Percentiles rank a stretch among this genome's conserved stretches.
Evolutionary conservation across 2,329 filamentous ascomycete genomes (phyloP).

Genomic region (Myriosclerotinia duriaeana): DNA sequence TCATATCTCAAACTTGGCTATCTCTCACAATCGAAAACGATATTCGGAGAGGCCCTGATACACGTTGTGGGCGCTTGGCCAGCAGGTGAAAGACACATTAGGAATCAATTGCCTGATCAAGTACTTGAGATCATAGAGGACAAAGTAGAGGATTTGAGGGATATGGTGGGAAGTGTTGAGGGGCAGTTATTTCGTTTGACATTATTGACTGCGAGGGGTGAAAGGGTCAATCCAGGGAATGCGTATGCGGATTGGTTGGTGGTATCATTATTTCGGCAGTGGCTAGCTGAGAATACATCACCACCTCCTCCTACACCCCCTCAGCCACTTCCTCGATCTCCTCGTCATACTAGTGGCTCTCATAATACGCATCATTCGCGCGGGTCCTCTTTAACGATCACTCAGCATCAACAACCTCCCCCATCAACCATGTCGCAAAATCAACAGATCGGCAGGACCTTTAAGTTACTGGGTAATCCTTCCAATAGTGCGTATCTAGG

Average conservation of each 20-base stretch:
- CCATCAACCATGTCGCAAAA: conserved; percentile 20
- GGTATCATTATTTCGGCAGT: conserved; percentile 84
- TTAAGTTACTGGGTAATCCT: conserved; percentile 68
- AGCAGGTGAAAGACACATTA: conserved; percentile 71
- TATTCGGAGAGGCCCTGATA: conserved; percentile 83
- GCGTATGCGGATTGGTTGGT: conserved; percentile 88
- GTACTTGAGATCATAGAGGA: conserved; percentile 91
- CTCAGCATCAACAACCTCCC: conserved; percentile 18
- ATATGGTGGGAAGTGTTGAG: conserved; percentile 77
- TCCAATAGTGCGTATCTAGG: conserved; percentile 64
- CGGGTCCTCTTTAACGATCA: conserved; percentile 44
- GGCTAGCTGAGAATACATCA: conserved; percentile 87
- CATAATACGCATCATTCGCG: conserved; percentile 44
- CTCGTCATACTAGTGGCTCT: conserved; percentile 28
- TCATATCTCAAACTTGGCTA: conserved; percentile 89
- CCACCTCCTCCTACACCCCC: conserved; percentile 57
- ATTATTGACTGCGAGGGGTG: conserved; percentile 71
- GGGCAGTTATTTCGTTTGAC: conserved; percentile 78
- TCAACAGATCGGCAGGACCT: conserved; percentile 64
- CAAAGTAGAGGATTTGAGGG: conserved; percentile 88
- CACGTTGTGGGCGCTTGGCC: conserved; percentile 97
- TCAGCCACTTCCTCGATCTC: conserved; percentile 37
- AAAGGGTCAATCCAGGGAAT: conserved; percentile 76
- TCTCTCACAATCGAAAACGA: conserved; percentile 77
- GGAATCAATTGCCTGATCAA: conserved; percentile 65